phyloP scores from a whole-genome alignment of 345 rosid species.

The Noccaea bulbosa region DNA sequence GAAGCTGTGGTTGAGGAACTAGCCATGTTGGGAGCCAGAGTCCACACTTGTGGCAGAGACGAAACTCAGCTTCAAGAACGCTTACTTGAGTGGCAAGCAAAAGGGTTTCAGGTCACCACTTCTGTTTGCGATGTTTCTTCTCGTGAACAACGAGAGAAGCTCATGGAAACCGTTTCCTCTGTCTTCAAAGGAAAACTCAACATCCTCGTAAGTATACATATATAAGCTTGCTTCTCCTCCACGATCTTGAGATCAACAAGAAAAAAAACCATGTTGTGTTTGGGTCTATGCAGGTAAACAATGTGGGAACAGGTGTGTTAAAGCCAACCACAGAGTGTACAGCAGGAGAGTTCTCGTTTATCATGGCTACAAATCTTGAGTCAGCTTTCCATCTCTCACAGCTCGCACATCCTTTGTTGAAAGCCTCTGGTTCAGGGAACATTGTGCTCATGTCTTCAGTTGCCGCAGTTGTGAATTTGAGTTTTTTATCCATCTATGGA shows the following conservation, averaged over 20 bases:
- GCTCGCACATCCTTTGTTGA: slow-evolving; percentile 68
- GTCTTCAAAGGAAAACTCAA: slow-evolving; percentile 37
- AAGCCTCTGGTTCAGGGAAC: slow-evolving; percentile 62
- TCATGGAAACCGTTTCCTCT: slow-evolving; percentile 42
- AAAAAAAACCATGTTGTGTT: slow-evolving; percentile 6
- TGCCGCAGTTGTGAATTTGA: slow-evolving; percentile 45
- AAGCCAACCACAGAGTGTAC: slow-evolving; percentile 64
- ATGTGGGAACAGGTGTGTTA: slow-evolving; percentile 65
- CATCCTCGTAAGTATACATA: slow-evolving; percentile 22
- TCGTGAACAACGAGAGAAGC: slow-evolving; percentile 17
- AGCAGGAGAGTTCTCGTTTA: slow-evolving; percentile 56
- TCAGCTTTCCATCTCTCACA: slow-evolving; percentile 75
- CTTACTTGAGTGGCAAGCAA: slow-evolving; percentile 30
- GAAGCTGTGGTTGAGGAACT: slow-evolving; percentile 40
- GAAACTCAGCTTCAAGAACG: slow-evolving; percentile 29
- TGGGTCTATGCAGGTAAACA: slow-evolving; percentile 53
- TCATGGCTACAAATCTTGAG: slow-evolving; percentile 72
- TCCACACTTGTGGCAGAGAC: slow-evolving; percentile 36
- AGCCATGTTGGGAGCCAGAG: slow-evolving; percentile 25
- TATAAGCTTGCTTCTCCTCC: background rate
- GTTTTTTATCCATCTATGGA: slow-evolving; percentile 27
- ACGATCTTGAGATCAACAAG: background rate
- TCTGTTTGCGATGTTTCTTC: slow-evolving; percentile 34
- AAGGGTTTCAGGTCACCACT: slow-evolving; percentile 27
- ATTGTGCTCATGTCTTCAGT: slow-evolving; percentile 73